These are phyloP conservation scores for Orbilia oligospora DNA, from an alignment of 2,329 filamentous ascomycete species.

Conservation along the genomic window DNA sequence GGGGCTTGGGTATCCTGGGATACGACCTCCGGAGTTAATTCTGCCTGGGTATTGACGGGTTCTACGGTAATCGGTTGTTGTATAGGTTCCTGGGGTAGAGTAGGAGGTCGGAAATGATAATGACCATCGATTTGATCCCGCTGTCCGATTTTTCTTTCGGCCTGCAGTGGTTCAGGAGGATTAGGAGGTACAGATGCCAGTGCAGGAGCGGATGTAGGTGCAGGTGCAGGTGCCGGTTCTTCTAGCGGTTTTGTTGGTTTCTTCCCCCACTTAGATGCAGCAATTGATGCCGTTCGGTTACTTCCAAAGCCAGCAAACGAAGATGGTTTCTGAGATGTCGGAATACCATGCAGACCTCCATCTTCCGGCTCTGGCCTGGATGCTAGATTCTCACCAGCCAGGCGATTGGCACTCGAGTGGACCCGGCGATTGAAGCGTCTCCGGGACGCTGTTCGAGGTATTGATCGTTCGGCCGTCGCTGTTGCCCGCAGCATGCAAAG, in stretches of 20 bases:
- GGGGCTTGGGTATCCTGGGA: neutral
- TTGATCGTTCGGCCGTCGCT: conserved; percentile 32
- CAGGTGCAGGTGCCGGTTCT: neutral
- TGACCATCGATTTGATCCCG: neutral
- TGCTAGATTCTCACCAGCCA: conserved; percentile 46
- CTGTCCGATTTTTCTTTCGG: neutral
- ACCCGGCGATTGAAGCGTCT: conserved; percentile 49
- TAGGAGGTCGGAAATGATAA: conserved; percentile 1
- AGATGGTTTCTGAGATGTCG: conserved; percentile 20
- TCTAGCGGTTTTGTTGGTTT: conserved; percentile 34
- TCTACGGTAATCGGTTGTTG: neutral
- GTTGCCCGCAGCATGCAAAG: conserved; percentile 55
- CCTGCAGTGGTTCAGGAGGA: conserved; percentile 16
- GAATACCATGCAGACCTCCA: conserved; percentile 30
- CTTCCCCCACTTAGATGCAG: conserved; percentile 40
- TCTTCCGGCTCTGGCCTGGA: conserved; percentile 36
- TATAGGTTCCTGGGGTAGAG: conserved; percentile 3
- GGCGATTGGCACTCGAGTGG: conserved; percentile 52
- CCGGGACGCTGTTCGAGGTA: conserved; percentile 27
- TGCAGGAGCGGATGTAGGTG: neutral
- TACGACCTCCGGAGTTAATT: neutral
- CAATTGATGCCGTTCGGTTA: conserved; percentile 16
- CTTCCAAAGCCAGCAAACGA: conserved; percentile 36
- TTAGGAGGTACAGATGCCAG: neutral
- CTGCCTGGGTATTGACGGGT: neutral